Base-by-base conservation (phyloP, 73 alveolate species). In the Paramecium pentaurelia region DNA sequence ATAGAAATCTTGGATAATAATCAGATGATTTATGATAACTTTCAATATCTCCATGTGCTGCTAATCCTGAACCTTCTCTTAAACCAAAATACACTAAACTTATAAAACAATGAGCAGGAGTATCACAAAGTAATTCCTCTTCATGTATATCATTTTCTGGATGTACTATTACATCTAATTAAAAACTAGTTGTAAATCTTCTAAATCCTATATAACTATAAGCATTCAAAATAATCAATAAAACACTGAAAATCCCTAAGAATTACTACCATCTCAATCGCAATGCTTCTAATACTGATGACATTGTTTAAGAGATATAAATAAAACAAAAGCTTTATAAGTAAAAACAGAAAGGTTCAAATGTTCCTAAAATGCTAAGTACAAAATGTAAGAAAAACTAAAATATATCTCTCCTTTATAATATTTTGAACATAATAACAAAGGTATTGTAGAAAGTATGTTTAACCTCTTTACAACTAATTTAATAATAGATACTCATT, bases 11-110 rank as follows among this genome's bases (percentile, higher is more conserved):
- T 58, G 95, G 54, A 84, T 83, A 96, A 73, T 49, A 92, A 40
- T 93, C 98, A n/a, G 93, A 86, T 4, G 97, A 87, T 14, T 86
- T 75, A 42, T 60, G 49, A 44, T 45, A 89, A 47, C 92, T 88
- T 59, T 93, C 85, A 32, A 86, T 25, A 38, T 93, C 92, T 1
- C 96, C 96, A 70, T 93, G 68, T 0, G 96, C 91, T 71, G 96
- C 97, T 47, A 96, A 95, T 86, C 98, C 98, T 42, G 97, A 96
- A 44, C 97, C 98, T 94, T 94, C 98, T 95, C 98, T 97, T 64
- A 96, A 92, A 54, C 98, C 97, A 44, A 71, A 89, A 54, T 71
- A 49, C 27, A 89, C 92, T 38, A 89, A 71, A 89, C 92, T 71
- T 7, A 89, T 71, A 34, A 89, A 89, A 42, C 94, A 89, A 49